Base-by-base conservation (phyloP, 2,329 filamentous ascomycete genomes). In the Penicillium capsulatum region DNA sequence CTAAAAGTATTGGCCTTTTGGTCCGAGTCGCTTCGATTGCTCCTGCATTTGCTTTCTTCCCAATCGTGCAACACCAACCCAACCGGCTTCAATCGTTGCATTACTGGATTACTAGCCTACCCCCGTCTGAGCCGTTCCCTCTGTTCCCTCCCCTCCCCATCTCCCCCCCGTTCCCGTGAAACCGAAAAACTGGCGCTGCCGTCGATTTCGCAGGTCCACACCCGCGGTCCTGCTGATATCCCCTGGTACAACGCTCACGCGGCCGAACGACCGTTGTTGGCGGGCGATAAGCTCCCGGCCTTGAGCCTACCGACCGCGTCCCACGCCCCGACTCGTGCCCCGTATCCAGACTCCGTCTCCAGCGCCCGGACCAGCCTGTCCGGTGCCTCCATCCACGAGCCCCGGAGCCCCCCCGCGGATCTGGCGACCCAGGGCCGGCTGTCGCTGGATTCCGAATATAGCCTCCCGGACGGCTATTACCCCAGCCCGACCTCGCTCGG, bases 171-270 rank as follows among this genome's bases (percentile, higher is more conserved):
- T 58, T 56, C 42, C 47, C 42, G 47, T 54, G 63, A 73, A 80
- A 84, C 81, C 86, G 86, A 80, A 83, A 92, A 90, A 76, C 87
- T 94, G 87, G 87, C 90, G 86, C 81, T 90, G 69, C 85, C 86
- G 72, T 86, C 86, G 72, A 84, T 89, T 64, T 84, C 84, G 63
- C 82, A 86, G 74, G 80, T 86, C 73, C 83, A 86, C 71, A 80
- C 82, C 78, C 83, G 85, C 80, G 83, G 83, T 74, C 76, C 77
- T 63, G 76, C 78, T 69, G 83, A 90, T 70, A 74, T 77, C 53
- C 68, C 72, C 66, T 87, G 80, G 70, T 85, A 83, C 70, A 82
- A 81, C 69, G 72, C 76, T 63, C 77, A 83, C 70, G 76, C 79
- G 62, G 66, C 72, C 52, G 78, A 83, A 65, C 78, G 79, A 65